Evolutionary conservation across 2,329 filamentous ascomycete species (phyloP).

Genomic region (Epichloe scottii): DNA sequence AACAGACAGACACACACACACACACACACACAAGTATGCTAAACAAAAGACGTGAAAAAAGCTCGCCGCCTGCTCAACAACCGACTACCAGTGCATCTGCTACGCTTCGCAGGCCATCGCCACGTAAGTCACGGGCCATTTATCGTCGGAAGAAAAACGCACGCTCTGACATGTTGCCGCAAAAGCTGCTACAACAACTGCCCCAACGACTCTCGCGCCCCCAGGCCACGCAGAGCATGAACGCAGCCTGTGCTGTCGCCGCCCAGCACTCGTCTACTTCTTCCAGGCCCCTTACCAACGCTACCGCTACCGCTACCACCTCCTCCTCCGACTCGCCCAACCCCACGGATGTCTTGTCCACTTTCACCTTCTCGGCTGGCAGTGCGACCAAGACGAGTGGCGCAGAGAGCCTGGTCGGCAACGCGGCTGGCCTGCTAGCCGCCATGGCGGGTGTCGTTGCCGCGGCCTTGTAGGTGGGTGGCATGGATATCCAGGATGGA

Average conservation of each 20-base stretch:
- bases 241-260: constrained; percentile 33
- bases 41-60: too few relatives aligned
- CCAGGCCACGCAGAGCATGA: constrained; percentile 25
- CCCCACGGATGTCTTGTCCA: constrained; percentile 9
- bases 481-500: background rate
- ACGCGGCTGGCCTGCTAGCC: constrained; percentile 22
- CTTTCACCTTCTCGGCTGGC: constrained; percentile 9
- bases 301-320: constrained; percentile 11
- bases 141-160: background rate
- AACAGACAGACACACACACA: too few relatives aligned
- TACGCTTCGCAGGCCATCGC: constrained; percentile 29
- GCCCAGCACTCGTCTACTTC: constrained; percentile 27
- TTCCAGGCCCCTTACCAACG: constrained; percentile 14
- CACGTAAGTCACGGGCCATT: constrained; percentile 27
- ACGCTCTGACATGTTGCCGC: constrained; percentile 6
- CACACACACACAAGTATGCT: background rate
- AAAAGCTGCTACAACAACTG: constrained; percentile 44
- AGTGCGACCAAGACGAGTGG: constrained; percentile 14
- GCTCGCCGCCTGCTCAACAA: constrained; percentile 23
- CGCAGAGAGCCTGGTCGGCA: constrained; percentile 15
- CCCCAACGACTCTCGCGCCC: constrained; percentile 32
- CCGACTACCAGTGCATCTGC: constrained; percentile 37
- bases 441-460: constrained; percentile 26
- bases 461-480: constrained; percentile 19
- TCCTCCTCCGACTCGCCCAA: constrained; percentile 10